Evolutionary conservation across 805 yeast species (phyloP).

Genomic region (Cyberlindnera euphorbiiphila): DNA sequence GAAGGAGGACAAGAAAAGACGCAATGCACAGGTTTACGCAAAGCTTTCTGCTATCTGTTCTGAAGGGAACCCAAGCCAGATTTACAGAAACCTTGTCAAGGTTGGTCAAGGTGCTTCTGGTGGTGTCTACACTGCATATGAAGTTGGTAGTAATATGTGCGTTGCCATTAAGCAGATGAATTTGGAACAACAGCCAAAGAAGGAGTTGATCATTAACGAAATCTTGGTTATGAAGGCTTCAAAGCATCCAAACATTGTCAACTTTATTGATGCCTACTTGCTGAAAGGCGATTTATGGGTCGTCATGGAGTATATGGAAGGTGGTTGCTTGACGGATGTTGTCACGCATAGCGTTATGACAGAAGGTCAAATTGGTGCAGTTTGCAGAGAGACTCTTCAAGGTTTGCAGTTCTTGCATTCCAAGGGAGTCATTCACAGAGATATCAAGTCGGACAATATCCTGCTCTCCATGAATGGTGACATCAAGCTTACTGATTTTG

Average conservation of each 20-base stretch:
- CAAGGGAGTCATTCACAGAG: conserved; percentile 92
- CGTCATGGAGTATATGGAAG: conserved; percentile 98
- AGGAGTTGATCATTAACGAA: conserved; percentile 91
- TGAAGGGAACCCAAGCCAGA: conserved; percentile 74
- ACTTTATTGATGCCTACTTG: conserved; percentile 82
- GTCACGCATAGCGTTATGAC: conserved; percentile 86
- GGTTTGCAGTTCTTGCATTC: conserved; percentile 87
- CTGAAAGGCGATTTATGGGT: conserved; percentile 88
- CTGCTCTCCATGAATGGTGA: conserved; percentile 79
- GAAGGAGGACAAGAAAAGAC: conserved; percentile 72
- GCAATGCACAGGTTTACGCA: conserved; percentile 67
- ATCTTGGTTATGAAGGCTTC: conserved; percentile 93
- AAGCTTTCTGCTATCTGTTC: conserved; percentile 75
- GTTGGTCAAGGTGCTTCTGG: conserved; percentile 99
- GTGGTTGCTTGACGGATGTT: conserved; percentile 94
- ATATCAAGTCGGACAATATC: conserved; percentile 92
- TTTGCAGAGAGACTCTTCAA: conserved; percentile 82
- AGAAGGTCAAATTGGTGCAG: conserved; percentile 93
- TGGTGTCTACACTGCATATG: conserved; percentile 88
- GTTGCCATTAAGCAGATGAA: conserved; percentile 98
- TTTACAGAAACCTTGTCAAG: conserved; percentile 67
- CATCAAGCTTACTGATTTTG: conserved; percentile 92
- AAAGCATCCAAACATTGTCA: conserved; percentile 87
- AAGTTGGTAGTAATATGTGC: conserved; percentile 45
- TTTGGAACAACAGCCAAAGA: conserved; percentile 89